Percentiles rank a stretch among this genome's conserved stretches.
These are phyloP conservation scores for Cerrena zonata DNA, from an alignment of 1,284 basidiomycete genomes.

Conservation along the genomic window DNA sequence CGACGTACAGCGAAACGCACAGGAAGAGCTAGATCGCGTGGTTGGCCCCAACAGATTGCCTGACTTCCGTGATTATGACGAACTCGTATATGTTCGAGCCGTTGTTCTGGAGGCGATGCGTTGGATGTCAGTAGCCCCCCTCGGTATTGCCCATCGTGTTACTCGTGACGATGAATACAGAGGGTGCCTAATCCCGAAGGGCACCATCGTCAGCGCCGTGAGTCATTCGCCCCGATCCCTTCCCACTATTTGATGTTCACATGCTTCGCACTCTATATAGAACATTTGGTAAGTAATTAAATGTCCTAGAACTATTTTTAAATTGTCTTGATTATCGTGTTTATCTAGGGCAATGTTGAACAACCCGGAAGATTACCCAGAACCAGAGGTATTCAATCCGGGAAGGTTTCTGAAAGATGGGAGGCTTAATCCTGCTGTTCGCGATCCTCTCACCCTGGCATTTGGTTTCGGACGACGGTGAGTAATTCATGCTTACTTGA, in stretches of 20 bases:
- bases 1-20: conserved; percentile 15
- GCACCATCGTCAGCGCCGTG: conserved; percentile 4
- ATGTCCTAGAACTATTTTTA: background rate
- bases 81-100: conserved; percentile 3
- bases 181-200: conserved; percentile 22
- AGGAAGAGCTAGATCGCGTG: conserved; percentile 23
- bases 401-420: conserved; percentile 11
- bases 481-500: background rate
- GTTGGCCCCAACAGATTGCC: conserved; percentile 13
- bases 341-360: background rate
- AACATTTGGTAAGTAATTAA: conserved; percentile 1
- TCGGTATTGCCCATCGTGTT: background rate
- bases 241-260: background rate
- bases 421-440: conserved; percentile 8
- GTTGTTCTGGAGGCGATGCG: conserved; percentile 6
- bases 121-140: background rate
- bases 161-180: conserved; percentile 17
- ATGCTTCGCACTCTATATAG: background rate
- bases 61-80: conserved; percentile 1
- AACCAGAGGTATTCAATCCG: conserved; percentile 11
- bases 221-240: background rate
- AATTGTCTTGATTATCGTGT: background rate
- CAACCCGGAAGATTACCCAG: conserved; percentile 13
- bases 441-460: conserved; percentile 5
- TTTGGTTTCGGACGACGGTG: conserved; percentile 19